phyloP scores from a whole-genome alignment of 2,329 filamentous ascomycete species.

The Emmonsiellopsis sp. region DNA sequence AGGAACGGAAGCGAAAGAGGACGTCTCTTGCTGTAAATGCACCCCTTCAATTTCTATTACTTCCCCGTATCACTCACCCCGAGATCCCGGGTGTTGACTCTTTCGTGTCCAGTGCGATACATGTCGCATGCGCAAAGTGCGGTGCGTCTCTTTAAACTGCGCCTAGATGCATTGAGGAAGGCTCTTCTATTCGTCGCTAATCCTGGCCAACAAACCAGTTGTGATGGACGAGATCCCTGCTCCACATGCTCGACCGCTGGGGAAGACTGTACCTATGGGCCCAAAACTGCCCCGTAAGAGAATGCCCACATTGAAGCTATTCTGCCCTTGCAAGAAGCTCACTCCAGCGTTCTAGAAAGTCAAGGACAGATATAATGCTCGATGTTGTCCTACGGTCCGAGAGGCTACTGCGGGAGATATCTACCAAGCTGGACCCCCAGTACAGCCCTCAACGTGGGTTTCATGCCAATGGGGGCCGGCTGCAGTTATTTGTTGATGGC shows the following conservation, averaged over 20 bases:
- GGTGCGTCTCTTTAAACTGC: constrained; percentile 20
- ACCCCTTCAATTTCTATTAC: too few relatives aligned
- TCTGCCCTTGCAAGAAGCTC: constrained; percentile 17
- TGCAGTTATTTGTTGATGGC: neutral
- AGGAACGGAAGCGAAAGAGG: constrained; percentile 16
- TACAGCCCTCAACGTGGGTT: constrained; percentile 14
- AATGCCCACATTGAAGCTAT: neutral
- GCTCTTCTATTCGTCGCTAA: neutral
- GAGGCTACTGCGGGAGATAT: constrained; percentile 32
- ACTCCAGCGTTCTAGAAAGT: constrained; percentile 25
- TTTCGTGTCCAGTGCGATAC: constrained; percentile 33
- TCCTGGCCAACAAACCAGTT: constrained; percentile 22
- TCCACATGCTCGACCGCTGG: constrained; percentile 14
- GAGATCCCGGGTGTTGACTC: too few relatives aligned
- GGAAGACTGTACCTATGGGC: constrained; percentile 20
- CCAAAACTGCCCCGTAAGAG: constrained; percentile 19
- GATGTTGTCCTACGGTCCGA: constrained; percentile 43
- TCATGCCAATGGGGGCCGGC: constrained; percentile 23
- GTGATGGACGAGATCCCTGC: constrained; percentile 41
- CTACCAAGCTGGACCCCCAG: too few relatives aligned
- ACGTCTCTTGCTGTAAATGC: constrained; percentile 18
- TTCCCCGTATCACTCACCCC: too few relatives aligned
- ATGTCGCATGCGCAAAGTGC: constrained; percentile 40
- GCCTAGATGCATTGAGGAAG: neutral
- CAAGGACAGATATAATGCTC: constrained; percentile 44